Evolutionary conservation across 257 asterid genomes (phyloP).

Genomic region (Scutellaria minor): DNA sequence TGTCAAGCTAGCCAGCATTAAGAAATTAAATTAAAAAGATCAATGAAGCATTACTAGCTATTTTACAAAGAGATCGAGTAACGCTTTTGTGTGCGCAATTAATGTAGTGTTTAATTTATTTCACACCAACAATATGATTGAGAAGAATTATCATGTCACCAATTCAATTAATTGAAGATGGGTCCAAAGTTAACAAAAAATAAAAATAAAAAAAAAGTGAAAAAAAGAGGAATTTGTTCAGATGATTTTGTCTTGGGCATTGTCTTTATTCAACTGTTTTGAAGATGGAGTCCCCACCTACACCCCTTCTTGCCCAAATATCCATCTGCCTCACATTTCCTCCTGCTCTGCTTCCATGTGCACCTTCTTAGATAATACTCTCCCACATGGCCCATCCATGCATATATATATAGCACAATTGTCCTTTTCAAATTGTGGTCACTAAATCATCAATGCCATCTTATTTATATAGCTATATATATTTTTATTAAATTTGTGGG

Average conservation of each 20-base stretch:
- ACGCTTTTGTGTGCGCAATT: too few species aligned
- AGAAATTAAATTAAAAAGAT: too few species aligned
- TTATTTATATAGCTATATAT: neutral
- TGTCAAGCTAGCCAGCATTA: too few species aligned
- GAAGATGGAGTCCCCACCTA: constrained; percentile 28
- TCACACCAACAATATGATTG: neutral
- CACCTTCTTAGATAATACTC: constrained; percentile 41
- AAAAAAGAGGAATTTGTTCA: neutral
- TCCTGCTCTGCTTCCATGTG: constrained; percentile 53
- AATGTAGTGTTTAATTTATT: too few species aligned
- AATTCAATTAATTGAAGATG: constrained; percentile 1
- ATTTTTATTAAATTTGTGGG: neutral
- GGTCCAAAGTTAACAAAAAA: neutral
- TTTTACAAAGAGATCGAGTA: too few species aligned
- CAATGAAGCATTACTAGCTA: too few species aligned
- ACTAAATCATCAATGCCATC: neutral
- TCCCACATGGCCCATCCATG: constrained; percentile 46
- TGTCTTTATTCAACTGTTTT: constrained; percentile 37
- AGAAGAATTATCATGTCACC: neutral
- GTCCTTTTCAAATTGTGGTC: constrained; percentile 42
- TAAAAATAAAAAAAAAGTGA: neutral
- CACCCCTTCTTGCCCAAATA: constrained; percentile 28
- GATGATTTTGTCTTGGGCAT: constrained; percentile 26
- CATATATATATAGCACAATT: constrained; percentile 39
- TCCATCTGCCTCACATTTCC: constrained; percentile 45